Evolutionary conservation across 1,139 yeast species (phyloP), one percentile per base, ranked within the genome.

Genomic region (Yamadazyma dushanensis): DNA sequence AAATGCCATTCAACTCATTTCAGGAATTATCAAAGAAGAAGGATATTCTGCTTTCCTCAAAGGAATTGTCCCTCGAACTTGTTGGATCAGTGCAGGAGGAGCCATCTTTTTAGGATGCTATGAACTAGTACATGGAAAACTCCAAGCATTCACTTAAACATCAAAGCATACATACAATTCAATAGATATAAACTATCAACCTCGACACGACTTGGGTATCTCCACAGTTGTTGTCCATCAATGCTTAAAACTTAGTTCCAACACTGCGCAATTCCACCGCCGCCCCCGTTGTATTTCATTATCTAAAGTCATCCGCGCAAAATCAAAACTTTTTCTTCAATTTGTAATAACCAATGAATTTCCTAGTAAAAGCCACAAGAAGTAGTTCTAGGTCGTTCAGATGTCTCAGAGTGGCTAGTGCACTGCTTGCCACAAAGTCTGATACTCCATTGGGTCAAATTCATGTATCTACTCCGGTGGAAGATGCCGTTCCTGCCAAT

Each of bases 11-110:
- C 49, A 58, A 5, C 59, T 87, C 39, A 74, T 83, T 1, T 50
- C 47, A 30, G 53, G 57, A 5, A 70, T 89, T 37, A 57, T 73
- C 13, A 57, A 56, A 22, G 87, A 83, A 36, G 95, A 86, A 51
- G 95, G 95, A 0, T 59, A 66, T 32, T 46, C 55, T 7, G 89
- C 84, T 1, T 87, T 92, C 46, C 75, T 79, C 55, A 76, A 76
- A 35, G 98, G 98, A 4, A 73, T 90, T 26, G 97, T 95, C 0
- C 97, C 98, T 2, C 72, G 98, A 56, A 89, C 97, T 0, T 74
- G 86, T 78, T 92, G 98, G 98, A 92, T 92, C 42, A 83, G 95
- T 64, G 94, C 95, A 3, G 99, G 99, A 13, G 99, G 99, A 14
- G 96, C 97, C 20, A 88, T 94, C 24, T 92, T 94, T 64, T 70